Percentiles rank a stretch among this genome's conserved stretches.
Evolutionary conservation across 139 green algal genomes (phyloP).

Genomic region (Chlamydomonas applanata): DNA sequence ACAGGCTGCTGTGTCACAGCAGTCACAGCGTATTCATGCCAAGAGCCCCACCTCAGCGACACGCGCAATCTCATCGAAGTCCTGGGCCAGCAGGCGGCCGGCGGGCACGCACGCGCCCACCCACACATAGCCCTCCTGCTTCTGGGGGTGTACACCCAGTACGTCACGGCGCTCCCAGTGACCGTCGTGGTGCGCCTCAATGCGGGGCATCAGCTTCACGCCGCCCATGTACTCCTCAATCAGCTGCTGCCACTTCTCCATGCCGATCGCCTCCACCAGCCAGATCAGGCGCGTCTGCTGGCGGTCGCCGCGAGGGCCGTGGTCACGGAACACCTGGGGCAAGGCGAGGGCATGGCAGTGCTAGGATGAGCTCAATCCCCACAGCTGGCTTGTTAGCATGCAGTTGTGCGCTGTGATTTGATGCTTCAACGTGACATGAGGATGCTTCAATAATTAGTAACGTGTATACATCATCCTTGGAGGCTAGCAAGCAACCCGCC

Average conservation of each 20-base stretch:
- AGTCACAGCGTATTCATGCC: too few species aligned
- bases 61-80: conserved; percentile 80
- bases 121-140: conserved; percentile 73
- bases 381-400: too few species aligned
- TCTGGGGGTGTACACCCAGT: conserved; percentile 92
- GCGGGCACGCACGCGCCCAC: conserved; percentile 81
- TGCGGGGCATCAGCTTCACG: conserved; percentile 19
- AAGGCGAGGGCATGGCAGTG: too few species aligned
- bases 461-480: background rate
- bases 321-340: conserved; percentile 51
- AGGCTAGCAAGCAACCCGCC: background rate
- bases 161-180: conserved; percentile 75
- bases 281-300: conserved; percentile 96
- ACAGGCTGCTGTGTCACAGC: too few species aligned
- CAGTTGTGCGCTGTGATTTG: too few species aligned
- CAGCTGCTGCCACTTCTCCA: conserved; percentile 70
- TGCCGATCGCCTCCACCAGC: conserved; percentile 87
- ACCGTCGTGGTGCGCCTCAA: conserved; percentile 54
- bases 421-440: too few species aligned
- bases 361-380: too few species aligned
- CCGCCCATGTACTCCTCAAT: conserved; percentile 70
- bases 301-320: conserved; percentile 79
- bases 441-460: background rate
- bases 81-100: conserved; percentile 72
- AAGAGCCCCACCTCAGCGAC: conserved; percentile 43